A percentile compares a stretch with the other conserved stretches of the same genome.
Evolutionary conservation across 371 early-diverging fungal species (phyloP).

Genomic region (Paraphysoderma sedebokerense): DNA sequence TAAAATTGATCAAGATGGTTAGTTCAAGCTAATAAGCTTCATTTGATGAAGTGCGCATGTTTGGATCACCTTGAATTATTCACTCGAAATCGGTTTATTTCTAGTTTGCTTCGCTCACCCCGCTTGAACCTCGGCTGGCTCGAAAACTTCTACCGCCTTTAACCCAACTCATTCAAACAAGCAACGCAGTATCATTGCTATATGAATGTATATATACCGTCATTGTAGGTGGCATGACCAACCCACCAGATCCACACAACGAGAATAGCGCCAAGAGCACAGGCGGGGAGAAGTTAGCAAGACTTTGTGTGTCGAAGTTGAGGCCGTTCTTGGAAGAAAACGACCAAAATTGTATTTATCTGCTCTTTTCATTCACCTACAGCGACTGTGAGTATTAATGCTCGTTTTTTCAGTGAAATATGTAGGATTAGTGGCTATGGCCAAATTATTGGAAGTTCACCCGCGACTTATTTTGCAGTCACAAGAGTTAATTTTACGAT

Average conservation of each 20-base stretch:
- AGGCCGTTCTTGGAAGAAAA: conserved; percentile 62
- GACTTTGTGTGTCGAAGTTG: conserved; percentile 76
- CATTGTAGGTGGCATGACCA: conserved; percentile 61
- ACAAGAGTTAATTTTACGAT: no score
- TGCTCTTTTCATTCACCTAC: no score
- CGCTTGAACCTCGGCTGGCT: conserved; percentile 79
- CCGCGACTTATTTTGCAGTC: no score
- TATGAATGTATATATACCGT: conserved; percentile 91
- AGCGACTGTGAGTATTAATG: no score
- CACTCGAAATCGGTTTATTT: no score
- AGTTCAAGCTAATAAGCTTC: no score
- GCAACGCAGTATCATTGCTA: conserved; percentile 78
- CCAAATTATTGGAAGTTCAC: conserved; percentile 54
- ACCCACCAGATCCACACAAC: no score
- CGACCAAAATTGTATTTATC: conserved; percentile 89
- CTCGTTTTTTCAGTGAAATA: no score
- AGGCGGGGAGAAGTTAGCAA: conserved; percentile 37
- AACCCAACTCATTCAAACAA: conserved; percentile 63
- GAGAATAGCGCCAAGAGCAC: conserved; percentile 5
- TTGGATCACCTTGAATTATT: no score
- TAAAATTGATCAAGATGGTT: conserved; percentile 93
- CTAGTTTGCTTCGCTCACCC: conserved; percentile 84
- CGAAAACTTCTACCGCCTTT: conserved; percentile 76
- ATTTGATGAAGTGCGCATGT: no score
- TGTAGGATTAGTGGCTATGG: conserved; percentile 71